These are phyloP conservation scores for Tricholomella constricta DNA, from an alignment of 768 basidiomycete genomes.

Conservation along the genomic window DNA sequence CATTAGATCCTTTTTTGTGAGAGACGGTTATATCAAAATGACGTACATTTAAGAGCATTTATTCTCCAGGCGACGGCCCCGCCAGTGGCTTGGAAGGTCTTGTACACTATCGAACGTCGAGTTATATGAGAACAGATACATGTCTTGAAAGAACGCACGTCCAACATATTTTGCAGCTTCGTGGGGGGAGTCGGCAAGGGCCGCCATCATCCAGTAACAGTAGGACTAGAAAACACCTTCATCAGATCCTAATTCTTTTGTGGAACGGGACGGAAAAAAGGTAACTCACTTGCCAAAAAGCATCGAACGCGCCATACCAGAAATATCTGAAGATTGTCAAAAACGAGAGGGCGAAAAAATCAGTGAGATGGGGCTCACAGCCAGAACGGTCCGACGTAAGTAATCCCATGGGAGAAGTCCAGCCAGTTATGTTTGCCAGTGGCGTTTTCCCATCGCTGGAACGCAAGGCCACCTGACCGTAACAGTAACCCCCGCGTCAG, in stretches of 20 bases:
- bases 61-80: constrained; percentile 33
- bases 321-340: constrained; percentile 22
- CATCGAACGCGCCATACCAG: constrained; percentile 31
- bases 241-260: neutral
- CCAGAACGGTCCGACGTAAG: constrained; percentile 30
- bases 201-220: constrained; percentile 33
- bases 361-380: constrained; percentile 14
- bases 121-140: neutral
- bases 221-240: constrained; percentile 16
- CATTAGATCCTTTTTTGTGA: neutral
- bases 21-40: neutral
- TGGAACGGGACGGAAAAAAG: neutral
- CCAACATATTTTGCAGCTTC: constrained; percentile 31
- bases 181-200: constrained; percentile 26
- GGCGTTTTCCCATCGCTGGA: constrained; percentile 28
- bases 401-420: constrained; percentile 23
- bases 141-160: constrained; percentile 11
- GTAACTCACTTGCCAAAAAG: constrained; percentile 29
- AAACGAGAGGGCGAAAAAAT: neutral
- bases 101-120: constrained; percentile 24
- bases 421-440: constrained; percentile 28
- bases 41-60: constrained; percentile 29
- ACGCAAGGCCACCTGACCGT: constrained; percentile 25
- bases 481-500: too few relatives aligned
- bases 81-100: constrained; percentile 30